phyloP scores from a whole-genome alignment of 352 stramenopile species.

The Pythium dissotocum region DNA sequence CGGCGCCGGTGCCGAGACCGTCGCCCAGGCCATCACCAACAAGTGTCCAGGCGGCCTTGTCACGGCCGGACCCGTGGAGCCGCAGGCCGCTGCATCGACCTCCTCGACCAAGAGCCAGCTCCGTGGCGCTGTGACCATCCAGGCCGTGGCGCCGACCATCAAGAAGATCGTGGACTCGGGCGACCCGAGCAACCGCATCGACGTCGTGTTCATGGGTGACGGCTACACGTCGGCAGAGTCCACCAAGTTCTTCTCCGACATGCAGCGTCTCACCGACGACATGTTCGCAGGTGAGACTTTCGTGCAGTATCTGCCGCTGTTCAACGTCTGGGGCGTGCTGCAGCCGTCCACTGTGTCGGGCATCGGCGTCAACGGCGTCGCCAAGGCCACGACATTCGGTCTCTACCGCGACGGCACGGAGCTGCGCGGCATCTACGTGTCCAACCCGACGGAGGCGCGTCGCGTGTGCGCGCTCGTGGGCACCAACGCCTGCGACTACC shows the following conservation, averaged over 20 bases:
- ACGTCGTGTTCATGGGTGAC: slow-evolving; percentile 50
- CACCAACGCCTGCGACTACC: slow-evolving; percentile 26
- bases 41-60: neutral
- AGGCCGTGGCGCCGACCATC: slow-evolving; percentile 8
- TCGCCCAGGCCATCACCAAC: neutral
- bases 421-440: slow-evolving; percentile 24
- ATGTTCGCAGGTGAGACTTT: slow-evolving; percentile 35
- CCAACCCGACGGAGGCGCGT: slow-evolving; percentile 9
- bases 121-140: neutral
- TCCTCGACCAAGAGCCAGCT: neutral
- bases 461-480: slow-evolving; percentile 13
- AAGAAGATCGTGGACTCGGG: slow-evolving; percentile 40
- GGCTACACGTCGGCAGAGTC: slow-evolving; percentile 36
- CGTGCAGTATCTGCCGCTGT: slow-evolving; percentile 20
- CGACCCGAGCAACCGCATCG: slow-evolving; percentile 38
- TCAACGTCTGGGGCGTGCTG: slow-evolving; percentile 18
- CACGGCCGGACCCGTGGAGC: neutral
- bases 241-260: slow-evolving; percentile 38
- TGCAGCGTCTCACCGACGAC: slow-evolving; percentile 37
- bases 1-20: slow-evolving; percentile 18
- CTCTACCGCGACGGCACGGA: slow-evolving; percentile 21
- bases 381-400: slow-evolving; percentile 9
- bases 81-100: neutral
- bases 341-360: slow-evolving; percentile 13
- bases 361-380: slow-evolving; percentile 6